Evolutionary conservation across 345 rosid species (phyloP), one percentile per base, ranked within the genome.

Genomic region (Gossypium mustelinum): DNA sequence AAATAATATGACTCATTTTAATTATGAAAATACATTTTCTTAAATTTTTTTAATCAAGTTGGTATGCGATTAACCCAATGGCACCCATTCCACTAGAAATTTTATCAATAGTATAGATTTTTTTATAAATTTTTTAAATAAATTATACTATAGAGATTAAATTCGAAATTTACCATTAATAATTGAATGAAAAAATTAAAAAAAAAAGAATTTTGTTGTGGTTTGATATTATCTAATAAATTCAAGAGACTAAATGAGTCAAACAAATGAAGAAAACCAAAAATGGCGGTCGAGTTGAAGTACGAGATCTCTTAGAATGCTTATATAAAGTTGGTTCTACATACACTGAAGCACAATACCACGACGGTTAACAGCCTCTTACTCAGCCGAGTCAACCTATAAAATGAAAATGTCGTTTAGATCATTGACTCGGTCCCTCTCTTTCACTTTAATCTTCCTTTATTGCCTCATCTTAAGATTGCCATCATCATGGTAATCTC

Each of bases 401-500:
- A 79, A 18, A 79, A 79, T 73, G 85, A 84, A 61, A 76, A 80
- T 67, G 70, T 86, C 18, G 80, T 91, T 13, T 89, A 92, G 88
- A 89, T 94, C 84, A 50, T 81, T 7, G 98, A 94, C 24, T 88
- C 97, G 12, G 95, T 92, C 48, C 97, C 97, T 51, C 95, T 92
- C 74, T 92, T 92, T 82, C 98, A 94, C 87, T 83, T 87, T 64
- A 90, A 86, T 81, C 87, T 92, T 20, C 90, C 92, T 47, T 87
- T 92, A 68, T 96, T 92, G 22, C 97, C 98, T 76, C 91, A 90
- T 65, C 90, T 94, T 70, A 97, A 94, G 92, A 89, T 92, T 89
- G 85, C 98, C 12, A 92, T 94, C 70, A 84, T 91, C 87, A 81
- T 92, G 92, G 98, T 94, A 16, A 29, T 47, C 16, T 34, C 59